Percentiles rank a stretch among this genome's conserved stretches.
These are phyloP conservation scores for Austroboletus niveus DNA, from an alignment of 1,284 basidiomycete genomes.

Conservation along the genomic window DNA sequence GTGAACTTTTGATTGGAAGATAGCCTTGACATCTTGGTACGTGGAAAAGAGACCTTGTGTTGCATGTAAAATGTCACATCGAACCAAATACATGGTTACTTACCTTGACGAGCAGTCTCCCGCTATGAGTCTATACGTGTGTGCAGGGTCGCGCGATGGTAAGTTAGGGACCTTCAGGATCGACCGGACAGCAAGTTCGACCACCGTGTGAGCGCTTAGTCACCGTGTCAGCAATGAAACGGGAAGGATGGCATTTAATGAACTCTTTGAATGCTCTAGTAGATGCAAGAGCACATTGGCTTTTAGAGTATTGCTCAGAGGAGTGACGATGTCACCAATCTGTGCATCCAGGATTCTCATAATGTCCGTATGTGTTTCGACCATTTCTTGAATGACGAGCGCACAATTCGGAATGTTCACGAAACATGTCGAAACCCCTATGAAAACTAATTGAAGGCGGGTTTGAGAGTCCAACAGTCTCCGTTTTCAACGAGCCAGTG, in stretches of 20 bases:
- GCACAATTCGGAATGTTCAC: no score
- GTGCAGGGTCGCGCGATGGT: constrained; percentile 44
- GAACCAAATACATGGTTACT: background rate
- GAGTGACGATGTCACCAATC: constrained; percentile 59
- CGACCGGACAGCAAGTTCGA: constrained; percentile 61
- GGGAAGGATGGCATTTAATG: constrained; percentile 42
- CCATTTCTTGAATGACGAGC: no score
- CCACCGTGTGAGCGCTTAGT: no score
- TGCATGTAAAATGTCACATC: constrained; percentile 8
- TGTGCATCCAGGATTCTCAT: constrained; percentile 59
- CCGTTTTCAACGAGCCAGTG: no score
- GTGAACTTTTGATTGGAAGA: constrained; percentile 43
- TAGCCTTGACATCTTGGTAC: constrained; percentile 59
- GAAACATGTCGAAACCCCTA: no score
- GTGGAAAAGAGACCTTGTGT: constrained; percentile 61
- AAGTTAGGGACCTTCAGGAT: constrained; percentile 58
- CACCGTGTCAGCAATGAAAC: no score
- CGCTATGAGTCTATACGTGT: constrained; percentile 30
- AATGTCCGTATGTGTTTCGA: no score
- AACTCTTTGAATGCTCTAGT: constrained; percentile 53
- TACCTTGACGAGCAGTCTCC: constrained; percentile 67
- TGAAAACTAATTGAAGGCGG: no score
- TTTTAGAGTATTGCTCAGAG: constrained; percentile 60
- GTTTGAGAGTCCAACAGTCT: no score
- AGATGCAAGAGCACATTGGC: constrained; percentile 64